Conservation (phyloP, 2,329 filamentous ascomycete species). For the Talaromyces rugulosus region DNA sequence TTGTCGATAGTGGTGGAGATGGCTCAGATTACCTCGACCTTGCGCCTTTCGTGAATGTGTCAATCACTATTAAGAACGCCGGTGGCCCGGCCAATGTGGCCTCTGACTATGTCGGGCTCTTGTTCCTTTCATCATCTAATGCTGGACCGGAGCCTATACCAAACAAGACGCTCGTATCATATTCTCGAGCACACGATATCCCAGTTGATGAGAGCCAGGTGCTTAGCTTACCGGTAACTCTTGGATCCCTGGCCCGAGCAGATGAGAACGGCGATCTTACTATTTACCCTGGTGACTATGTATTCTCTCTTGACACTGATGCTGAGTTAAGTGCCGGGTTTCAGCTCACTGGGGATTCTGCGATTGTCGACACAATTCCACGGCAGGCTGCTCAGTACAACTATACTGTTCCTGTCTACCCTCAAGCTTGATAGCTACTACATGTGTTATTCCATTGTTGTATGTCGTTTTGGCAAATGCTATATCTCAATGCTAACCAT, state of each 20-base stretch:
- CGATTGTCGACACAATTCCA: background rate
- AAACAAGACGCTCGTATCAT: constrained; percentile 13
- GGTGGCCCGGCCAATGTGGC: background rate
- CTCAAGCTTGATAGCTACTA: background rate
- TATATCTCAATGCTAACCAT: too few relatives aligned
- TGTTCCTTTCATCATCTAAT: background rate
- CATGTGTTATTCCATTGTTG: background rate
- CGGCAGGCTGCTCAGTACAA: background rate
- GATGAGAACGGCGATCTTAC: constrained; percentile 14
- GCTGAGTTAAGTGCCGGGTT: background rate
- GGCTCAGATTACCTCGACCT: background rate
- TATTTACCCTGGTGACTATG: constrained; percentile 15
- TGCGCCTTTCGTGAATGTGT: background rate
- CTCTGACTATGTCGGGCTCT: background rate
- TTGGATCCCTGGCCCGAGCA: constrained; percentile 14
- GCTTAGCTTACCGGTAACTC: constrained; percentile 8
- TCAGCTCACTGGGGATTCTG: background rate
- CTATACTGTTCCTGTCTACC: too few relatives aligned
- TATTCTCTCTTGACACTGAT: constrained; percentile 11
- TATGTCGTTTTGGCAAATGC: background rate
- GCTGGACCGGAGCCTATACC: constrained; percentile 13
- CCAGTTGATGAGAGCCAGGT: background rate
- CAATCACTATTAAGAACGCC: background rate
- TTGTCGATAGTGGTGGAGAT: background rate
- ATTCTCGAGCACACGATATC: constrained; percentile 8